These are phyloP conservation scores for Austropuccinia psidii DNA, from an alignment of 1,284 basidiomycete species.

Conservation along the genomic window DNA sequence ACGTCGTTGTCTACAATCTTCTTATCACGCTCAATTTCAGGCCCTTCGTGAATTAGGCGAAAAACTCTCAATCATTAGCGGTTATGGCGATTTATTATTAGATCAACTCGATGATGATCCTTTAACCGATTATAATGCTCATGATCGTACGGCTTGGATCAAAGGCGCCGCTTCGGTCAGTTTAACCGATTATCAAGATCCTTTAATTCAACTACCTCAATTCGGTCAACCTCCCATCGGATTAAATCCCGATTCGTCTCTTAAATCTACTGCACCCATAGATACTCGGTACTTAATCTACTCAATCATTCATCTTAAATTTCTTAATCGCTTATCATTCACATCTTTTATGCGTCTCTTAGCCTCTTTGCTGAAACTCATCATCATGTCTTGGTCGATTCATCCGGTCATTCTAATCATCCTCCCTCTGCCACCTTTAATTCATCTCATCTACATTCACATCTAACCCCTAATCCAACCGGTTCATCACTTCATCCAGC, in stretches of 20 bases:
- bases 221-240: background rate
- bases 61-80: slow-evolving; percentile 42
- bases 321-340: background rate
- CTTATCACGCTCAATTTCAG: slow-evolving; percentile 40
- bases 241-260: background rate
- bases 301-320: background rate
- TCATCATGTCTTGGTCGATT: background rate
- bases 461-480: background rate
- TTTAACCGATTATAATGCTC: slow-evolving; percentile 38
- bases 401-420: background rate
- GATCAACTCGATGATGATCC: slow-evolving; percentile 39
- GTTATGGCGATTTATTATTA: slow-evolving; percentile 42
- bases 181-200: background rate
- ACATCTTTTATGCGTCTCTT: background rate
- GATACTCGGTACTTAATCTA: slow-evolving; percentile 2
- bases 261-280: background rate
- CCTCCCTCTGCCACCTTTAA: background rate
- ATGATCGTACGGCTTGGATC: slow-evolving; percentile 41
- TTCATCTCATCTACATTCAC: background rate
- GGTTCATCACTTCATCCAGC: too few species aligned
- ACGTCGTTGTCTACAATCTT: slow-evolving; percentile 41
- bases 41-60: slow-evolving; percentile 43
- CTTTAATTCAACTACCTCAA: slow-evolving; percentile 17
- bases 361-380: slow-evolving; percentile 36
- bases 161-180: slow-evolving; percentile 39